Evolutionary conservation across 306 rosid species (phyloP), one percentile per base, ranked within the genome.

Genomic region (Vigna mungo): DNA sequence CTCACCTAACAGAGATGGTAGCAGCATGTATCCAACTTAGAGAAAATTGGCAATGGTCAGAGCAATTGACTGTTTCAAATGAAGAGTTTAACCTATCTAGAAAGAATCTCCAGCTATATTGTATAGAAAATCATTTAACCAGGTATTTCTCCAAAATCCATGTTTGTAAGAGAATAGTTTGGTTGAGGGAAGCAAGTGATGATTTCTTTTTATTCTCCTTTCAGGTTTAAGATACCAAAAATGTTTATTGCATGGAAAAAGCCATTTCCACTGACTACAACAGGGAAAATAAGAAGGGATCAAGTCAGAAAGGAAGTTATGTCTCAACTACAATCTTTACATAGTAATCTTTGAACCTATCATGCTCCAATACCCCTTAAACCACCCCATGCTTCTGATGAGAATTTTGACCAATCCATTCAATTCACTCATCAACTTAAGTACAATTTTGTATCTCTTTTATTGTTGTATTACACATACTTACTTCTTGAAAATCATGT

Each of bases 191-290:
- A 80, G 49, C 63, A 49, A 72, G 14, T 71, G 60, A 60, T 23
- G 41, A 27, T 80, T 43, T 58, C 15, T 20, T 48, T 73, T 75
- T 20, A 37, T 54, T 62, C 8, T 56, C 5, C 20, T 74, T 67
- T 79, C 90, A 92, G 98, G 91, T 94, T 90, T 80, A 94, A 90
- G 86, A 81, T 92, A 83, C 98, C 98, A 6, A 94, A 81, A 86
- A 65, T 72, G 52, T 85, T 85, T 66, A 47, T 87, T 30, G 15
- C 75, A 61, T 86, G 97, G 98, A 86, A 75, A 30, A 84, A 82
- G 84, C 83, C 93, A 56, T 95, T 95, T 89, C 96, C 97, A 18
- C 74, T 84, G 13, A 95, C 97, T 15, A 76, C 90, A 0, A 82
- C 84, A 0, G 97, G 98, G 73, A 92, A 95, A 85, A 71, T 88